These are phyloP conservation scores for Pythium pyrilobum DNA, from an alignment of 352 stramenopile genomes.

Conservation along the genomic window DNA sequence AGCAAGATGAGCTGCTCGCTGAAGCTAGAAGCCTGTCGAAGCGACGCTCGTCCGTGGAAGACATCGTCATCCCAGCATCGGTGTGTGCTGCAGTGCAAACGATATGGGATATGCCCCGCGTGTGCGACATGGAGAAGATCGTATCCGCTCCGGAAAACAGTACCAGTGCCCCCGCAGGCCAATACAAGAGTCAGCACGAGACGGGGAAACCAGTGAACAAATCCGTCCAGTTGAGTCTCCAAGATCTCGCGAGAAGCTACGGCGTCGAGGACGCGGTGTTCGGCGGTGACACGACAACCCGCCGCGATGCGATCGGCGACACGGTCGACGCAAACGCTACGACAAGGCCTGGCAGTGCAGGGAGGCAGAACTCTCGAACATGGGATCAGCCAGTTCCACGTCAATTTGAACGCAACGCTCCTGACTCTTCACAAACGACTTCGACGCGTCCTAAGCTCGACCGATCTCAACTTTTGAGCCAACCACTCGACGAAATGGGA, in stretches of 20 bases:
- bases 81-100: constrained; percentile 12
- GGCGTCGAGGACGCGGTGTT: constrained; percentile 8
- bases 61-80: constrained; percentile 5
- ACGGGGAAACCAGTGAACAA: neutral
- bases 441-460: constrained; percentile 1
- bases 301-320: too few relatives aligned
- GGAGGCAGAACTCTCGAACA: too few relatives aligned
- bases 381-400: too few relatives aligned
- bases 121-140: constrained; percentile 20
- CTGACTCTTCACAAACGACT: too few relatives aligned
- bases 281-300: neutral
- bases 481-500: neutral
- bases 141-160: neutral
- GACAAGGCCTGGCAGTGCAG: too few relatives aligned
- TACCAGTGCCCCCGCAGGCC: neutral
- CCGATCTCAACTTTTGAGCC: constrained; percentile 1
- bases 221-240: constrained; percentile 13
- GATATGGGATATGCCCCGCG: constrained; percentile 17
- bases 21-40: neutral
- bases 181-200: neutral
- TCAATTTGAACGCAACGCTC: too few relatives aligned
- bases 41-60: constrained; percentile 9
- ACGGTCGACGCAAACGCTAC: too few relatives aligned
- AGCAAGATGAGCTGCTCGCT: neutral
- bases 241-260: constrained; percentile 17